Conservation (phyloP, 2,329 filamentous ascomycete genomes). For the Verruconis gallopava region DNA sequence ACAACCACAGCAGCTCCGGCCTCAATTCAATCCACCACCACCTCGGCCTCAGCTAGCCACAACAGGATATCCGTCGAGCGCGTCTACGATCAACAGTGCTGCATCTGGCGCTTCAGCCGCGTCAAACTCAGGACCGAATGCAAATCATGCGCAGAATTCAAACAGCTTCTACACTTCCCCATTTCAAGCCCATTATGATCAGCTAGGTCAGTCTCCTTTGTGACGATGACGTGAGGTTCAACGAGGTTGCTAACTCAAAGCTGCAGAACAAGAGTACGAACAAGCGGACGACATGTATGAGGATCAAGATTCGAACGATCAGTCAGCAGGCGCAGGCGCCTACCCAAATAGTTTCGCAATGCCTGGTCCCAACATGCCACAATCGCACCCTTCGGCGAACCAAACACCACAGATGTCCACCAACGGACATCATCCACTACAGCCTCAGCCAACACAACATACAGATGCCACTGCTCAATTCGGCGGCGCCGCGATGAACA, state of each 20-base stretch:
- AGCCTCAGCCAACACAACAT: constrained; percentile 10
- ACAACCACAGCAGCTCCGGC: constrained; percentile 8
- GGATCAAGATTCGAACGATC: constrained; percentile 52
- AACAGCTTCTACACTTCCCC: constrained; percentile 64
- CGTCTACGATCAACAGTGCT: constrained; percentile 6
- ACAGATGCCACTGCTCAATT: constrained; percentile 9
- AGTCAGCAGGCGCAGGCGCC: constrained; percentile 48
- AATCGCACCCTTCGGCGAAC: constrained; percentile 17
- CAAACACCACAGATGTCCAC: constrained; percentile 24
- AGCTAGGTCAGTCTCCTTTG: constrained; percentile 71
- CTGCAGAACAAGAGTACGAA: constrained; percentile 92
- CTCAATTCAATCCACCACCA: constrained; percentile 7
- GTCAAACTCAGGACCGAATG: constrained; percentile 18
- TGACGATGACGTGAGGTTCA: too few species aligned
- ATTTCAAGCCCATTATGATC: constrained; percentile 89
- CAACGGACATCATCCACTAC: constrained; percentile 14
- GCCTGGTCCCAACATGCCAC: constrained; percentile 12
- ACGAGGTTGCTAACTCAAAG: constrained; percentile 9
- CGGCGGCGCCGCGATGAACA: constrained; percentile 5
- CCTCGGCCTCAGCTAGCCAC: not conserved
- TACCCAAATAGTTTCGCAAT: constrained; percentile 27
- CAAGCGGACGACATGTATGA: constrained; percentile 81
- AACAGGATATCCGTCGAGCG: constrained; percentile 6
- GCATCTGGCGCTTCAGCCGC: not conserved
- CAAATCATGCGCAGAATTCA: constrained; percentile 20